Base-by-base conservation (phyloP, 805 yeast genomes). In the Lipomyces yamanashiensis region DNA sequence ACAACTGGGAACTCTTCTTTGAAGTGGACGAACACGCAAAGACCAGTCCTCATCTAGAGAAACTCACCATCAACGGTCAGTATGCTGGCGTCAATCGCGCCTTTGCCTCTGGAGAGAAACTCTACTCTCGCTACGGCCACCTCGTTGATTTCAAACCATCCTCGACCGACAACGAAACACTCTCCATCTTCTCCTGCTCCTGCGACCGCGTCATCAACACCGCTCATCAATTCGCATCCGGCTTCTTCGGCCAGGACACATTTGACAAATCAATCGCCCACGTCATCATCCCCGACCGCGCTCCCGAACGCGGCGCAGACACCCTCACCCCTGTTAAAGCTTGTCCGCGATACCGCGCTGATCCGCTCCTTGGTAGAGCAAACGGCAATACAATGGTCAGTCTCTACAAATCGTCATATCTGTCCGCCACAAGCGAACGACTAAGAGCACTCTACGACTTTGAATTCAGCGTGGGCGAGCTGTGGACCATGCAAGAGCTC, bases 241-340 rank as follows among this genome's bases (percentile, higher is more conserved):
- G 70, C 2, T 67, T 67, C 33, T 65, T 62, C 44, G 64, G 63
- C 17, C 17, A 53, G 15, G 53, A 53, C 34, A 28, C 15, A 13
- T 40, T 52, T 41, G 12, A 45, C 21, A 33, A 36, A 13, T 34
- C 44, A 2, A 47, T 54, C 41, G n/a, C 52, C 15, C 64, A 67
- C 34, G 67, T 66, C 28, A 47, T 66, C 10, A 44, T 66, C 34
- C 62, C 64, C 9, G 70, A 67, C 19, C 8, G 37, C 13, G 70
- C 54, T 7, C 59, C 59, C 6, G 47, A 41, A 10, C 51, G 65
- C 17, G 69, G 69, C 7, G 69, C 53, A 7, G 68, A 66, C 45
- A 66, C 68, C n/a, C 56, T 66, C 36, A 66, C 69, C 34, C 69
- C 69, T 4, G 69, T 47, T 34, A 64, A 64, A 37, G 58, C 62